These are phyloP conservation scores for Mallotus repandus DNA, from an alignment of 441 rosid genomes.

Conservation along the genomic window DNA sequence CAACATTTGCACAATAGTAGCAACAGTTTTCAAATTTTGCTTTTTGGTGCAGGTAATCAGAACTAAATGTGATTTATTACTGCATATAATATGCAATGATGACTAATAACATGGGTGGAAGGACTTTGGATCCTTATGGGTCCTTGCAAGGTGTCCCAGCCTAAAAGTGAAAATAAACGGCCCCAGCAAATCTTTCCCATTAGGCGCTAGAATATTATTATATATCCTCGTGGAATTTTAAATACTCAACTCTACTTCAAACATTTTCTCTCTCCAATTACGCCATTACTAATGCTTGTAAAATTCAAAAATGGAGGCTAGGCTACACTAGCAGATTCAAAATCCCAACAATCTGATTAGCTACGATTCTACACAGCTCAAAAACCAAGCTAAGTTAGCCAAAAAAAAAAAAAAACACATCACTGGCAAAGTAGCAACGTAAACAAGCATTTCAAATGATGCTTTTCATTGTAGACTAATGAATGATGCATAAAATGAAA, in stretches of 20 bases:
- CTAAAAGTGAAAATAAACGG: background rate
- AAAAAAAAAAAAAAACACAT: background rate
- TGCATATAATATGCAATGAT: slow-evolving; percentile 20
- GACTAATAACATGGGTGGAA: slow-evolving; percentile 15
- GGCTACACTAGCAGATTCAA: too few species aligned
- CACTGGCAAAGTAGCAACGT: background rate
- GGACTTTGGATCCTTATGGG: slow-evolving; percentile 11
- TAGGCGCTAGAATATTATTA: background rate
- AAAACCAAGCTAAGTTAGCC: too few species aligned
- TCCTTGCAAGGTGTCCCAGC: background rate
- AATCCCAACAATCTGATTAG: too few species aligned
- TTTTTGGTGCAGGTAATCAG: too few species aligned
- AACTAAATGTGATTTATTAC: slow-evolving; percentile 2
- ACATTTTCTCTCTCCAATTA: background rate
- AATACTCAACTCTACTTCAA: background rate
- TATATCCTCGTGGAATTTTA: too few species aligned
- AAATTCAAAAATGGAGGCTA: background rate
- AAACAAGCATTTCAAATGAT: background rate
- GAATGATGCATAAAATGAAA: background rate
- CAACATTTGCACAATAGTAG: background rate
- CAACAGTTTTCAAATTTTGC: background rate
- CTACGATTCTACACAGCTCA: too few species aligned
- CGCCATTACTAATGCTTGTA: background rate
- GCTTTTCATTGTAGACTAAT: background rate
- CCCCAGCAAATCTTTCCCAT: background rate